Evolutionary conservation across 2,329 filamentous ascomycete genomes (phyloP).

Genomic region (Rhinocladiella similis): DNA sequence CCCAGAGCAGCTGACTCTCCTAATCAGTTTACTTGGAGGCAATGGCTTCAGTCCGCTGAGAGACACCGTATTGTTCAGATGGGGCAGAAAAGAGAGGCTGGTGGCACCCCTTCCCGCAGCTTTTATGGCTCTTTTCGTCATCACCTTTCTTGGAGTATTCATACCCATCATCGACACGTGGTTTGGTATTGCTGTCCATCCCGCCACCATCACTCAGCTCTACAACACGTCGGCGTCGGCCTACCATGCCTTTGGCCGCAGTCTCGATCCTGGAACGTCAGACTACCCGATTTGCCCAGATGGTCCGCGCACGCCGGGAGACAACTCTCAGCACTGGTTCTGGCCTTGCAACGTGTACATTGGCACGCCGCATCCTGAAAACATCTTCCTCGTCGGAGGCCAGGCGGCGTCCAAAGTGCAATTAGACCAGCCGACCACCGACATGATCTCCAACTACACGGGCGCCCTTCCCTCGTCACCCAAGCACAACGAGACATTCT

Average conservation of each 20-base stretch:
- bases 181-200: conserved; percentile 15
- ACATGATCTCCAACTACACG: conserved; percentile 5
- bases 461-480: conserved; percentile 11
- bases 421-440: not conserved
- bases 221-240: conserved; percentile 1
- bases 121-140: conserved; percentile 7
- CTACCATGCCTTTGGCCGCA: not conserved
- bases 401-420: not conserved
- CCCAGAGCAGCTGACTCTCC: conserved; percentile 8
- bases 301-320: not conserved
- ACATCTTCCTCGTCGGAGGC: not conserved
- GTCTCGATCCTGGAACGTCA: not conserved
- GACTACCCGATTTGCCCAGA: not conserved
- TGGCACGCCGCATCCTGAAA: not conserved
- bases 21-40: conserved; percentile 8
- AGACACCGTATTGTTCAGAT: conserved; percentile 8
- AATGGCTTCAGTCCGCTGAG: conserved; percentile 10
- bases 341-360: not conserved
- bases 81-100: conserved; percentile 2
- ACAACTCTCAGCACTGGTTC: not conserved
- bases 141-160: conserved; percentile 6
- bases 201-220: conserved; percentile 4
- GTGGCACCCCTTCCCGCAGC: conserved; percentile 14
- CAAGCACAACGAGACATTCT: conserved; percentile 1
- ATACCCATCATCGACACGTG: conserved; percentile 13